Base-by-base conservation (phyloP, 495 filamentous ascomycete species). In the Copromyces sp. region DNA sequence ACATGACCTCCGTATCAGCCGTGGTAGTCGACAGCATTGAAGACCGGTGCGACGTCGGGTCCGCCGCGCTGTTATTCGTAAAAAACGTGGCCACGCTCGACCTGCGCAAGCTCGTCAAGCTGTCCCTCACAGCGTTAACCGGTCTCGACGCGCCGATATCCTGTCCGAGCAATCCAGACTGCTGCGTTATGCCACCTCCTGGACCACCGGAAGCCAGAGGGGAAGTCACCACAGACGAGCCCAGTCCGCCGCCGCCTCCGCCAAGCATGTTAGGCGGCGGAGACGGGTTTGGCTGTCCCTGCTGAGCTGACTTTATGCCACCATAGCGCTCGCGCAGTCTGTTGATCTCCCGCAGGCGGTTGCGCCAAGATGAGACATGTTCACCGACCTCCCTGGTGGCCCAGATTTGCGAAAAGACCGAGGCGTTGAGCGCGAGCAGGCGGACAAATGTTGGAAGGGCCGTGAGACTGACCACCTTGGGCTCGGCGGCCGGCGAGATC, bases 341-440 rank as follows among this genome's bases (percentile, higher is more conserved):
- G 76, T 90, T 91, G 77, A 99, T 97, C 77, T 95, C 91, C 35
- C 90, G 88, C 6, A 98, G 86, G 68, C 95, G 89, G 70, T 91
- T 92, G 38, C 94, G 89, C 94, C 95, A 98, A 17, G 92, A 92
- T 0, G 94, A 96, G 12, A 95, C 85, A 77, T 97, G 89, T 82
- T 97, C 94, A 72, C 92, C 92, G 44, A 91, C 90, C 71, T 91
- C 88, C 72, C 90, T 89, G 77, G 90, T 91, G 11, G 83, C 82
- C 93, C 95, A 98, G 65, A 98, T 94, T 68, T 92, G 88, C 8
- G 91, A 92, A 81, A 97, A 97, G 20, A 98, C 93, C 14, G 93
- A 96, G 2, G 96, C 94, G 79, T 97, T 98, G 72, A 98, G 86
- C 2, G 95, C 94, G 8, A 99, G 85, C 74, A 97, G 91, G 32